Evolutionary conservation across 345 rosid species (phyloP).

Genomic region (Laguncularia racemosa): DNA sequence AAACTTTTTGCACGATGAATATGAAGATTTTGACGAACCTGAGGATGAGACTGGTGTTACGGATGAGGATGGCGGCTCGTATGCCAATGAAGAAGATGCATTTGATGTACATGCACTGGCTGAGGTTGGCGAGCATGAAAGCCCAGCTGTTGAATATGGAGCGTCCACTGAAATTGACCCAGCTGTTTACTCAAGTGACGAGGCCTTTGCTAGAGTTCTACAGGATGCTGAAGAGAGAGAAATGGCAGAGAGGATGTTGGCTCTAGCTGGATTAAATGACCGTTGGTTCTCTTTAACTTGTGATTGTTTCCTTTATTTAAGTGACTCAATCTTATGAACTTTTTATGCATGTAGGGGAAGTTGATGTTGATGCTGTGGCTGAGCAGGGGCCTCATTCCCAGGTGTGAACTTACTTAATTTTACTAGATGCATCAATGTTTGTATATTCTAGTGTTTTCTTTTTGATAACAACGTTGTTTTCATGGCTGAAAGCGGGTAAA

Average conservation of each 20-base stretch:
- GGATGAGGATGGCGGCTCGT: conserved; percentile 10
- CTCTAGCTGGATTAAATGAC: conserved; percentile 60
- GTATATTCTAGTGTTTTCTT: no score
- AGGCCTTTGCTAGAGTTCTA: conserved; percentile 87
- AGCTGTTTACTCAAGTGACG: conserved; percentile 60
- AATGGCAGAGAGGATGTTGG: conserved; percentile 71
- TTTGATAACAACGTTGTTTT: no score
- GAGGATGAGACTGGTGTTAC: conserved; percentile 9
- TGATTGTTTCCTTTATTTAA: neutral
- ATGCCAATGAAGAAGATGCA: conserved; percentile 46
- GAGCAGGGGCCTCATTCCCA: no score
- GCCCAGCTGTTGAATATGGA: conserved; percentile 22
- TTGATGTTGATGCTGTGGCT: no score
- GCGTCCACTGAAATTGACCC: conserved; percentile 19
- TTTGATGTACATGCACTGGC: conserved; percentile 47
- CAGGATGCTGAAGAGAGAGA: conserved; percentile 94
- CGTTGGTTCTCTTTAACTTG: conserved; percentile 27
- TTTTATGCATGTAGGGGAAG: no score
- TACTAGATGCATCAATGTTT: no score
- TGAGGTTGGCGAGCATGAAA: conserved; percentile 25
- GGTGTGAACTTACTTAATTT: no score
- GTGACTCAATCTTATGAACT: neutral
- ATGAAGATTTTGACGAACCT: conserved; percentile 61
- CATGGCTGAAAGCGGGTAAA: no score
- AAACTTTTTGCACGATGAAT: conserved; percentile 49